Percentiles rank a stretch among this genome's conserved stretches.
phyloP scores from a whole-genome alignment of 345 rosid species.

The Hypericum androsaemum region DNA sequence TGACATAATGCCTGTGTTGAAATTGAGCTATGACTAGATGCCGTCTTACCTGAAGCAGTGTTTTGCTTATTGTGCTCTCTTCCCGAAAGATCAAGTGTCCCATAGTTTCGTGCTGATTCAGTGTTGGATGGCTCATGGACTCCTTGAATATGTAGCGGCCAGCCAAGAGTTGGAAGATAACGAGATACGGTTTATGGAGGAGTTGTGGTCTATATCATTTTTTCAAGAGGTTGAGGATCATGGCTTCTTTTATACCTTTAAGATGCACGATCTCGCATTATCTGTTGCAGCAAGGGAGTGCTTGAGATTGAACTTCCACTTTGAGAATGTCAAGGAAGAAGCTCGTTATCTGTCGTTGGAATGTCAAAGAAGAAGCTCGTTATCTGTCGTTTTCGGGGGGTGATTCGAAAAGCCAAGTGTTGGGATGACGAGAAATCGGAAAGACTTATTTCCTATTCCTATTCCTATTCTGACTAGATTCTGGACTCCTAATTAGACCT shows the following conservation, averaged over 20 bases:
- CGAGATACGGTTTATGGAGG: constrained; percentile 11
- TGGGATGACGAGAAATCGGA: too few species aligned
- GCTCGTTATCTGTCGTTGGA: neutral
- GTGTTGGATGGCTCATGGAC: constrained; percentile 20
- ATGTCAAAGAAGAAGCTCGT: neutral
- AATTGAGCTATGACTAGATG: constrained; percentile 9
- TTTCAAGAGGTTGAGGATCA: constrained; percentile 11
- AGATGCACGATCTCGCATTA: constrained; percentile 24
- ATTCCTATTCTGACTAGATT: too few species aligned
- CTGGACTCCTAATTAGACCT: too few species aligned
- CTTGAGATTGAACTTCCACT: neutral
- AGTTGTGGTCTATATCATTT: constrained; percentile 21
- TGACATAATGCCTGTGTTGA: constrained; percentile 10
- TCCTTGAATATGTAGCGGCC: neutral
- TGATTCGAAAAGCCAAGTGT: too few species aligned
- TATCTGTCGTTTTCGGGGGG: neutral
- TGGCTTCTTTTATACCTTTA: too few species aligned
- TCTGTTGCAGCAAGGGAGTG: neutral
- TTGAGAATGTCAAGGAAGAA: neutral
- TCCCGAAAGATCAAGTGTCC: constrained; percentile 13
- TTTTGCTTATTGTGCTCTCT: constrained; percentile 15
- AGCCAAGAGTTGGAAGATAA: constrained; percentile 11
- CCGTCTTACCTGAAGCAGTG: constrained; percentile 5
- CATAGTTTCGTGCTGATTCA: neutral
- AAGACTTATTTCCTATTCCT: too few species aligned